phyloP scores from a whole-genome alignment of 495 filamentous ascomycete species.

The Massariosphaeria phaeospora region DNA sequence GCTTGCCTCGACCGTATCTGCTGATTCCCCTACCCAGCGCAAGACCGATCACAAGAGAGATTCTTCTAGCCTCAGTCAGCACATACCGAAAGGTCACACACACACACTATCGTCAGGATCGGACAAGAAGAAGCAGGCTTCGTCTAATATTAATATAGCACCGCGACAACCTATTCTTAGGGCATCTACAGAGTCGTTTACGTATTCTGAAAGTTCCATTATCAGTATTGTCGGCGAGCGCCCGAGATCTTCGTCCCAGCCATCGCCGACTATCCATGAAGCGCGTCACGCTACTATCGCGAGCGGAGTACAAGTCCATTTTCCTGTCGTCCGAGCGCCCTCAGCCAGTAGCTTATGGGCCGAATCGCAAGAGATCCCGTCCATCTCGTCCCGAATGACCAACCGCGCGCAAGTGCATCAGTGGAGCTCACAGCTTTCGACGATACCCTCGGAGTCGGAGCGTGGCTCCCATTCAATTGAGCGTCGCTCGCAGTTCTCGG shows the following conservation, averaged over 20 bases:
- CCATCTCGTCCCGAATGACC: constrained; percentile 36
- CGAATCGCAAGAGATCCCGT: constrained; percentile 32
- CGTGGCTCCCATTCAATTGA: constrained; percentile 24
- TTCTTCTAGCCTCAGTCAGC: constrained; percentile 19
- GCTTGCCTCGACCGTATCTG: constrained; percentile 34
- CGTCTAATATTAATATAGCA: constrained; percentile 28
- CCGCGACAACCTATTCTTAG: constrained; percentile 7
- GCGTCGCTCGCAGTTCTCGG: constrained; percentile 24
- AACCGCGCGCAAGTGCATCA: constrained; percentile 30
- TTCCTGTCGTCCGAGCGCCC: constrained; percentile 33
- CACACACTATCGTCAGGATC: constrained; percentile 25
- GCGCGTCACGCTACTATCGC: constrained; percentile 30
- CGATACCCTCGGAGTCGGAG: constrained; percentile 41
- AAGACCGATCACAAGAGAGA: constrained; percentile 14
- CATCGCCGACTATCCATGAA: constrained; percentile 26
- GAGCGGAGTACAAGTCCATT: constrained; percentile 35
- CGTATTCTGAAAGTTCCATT: constrained; percentile 19
- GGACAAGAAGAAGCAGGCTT: constrained; percentile 30
- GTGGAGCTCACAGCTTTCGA: constrained; percentile 39
- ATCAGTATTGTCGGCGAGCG: constrained; percentile 12
- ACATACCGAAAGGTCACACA: constrained; percentile 13
- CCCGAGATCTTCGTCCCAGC: constrained; percentile 30
- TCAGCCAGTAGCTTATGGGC: constrained; percentile 35
- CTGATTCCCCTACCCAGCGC: constrained; percentile 22
- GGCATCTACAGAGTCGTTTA: constrained; percentile 32